Evolutionary conservation across 2,329 filamentous ascomycete genomes (phyloP), one percentile per base, ranked within the genome.

Genomic region (Lasiodiplodia gonubiensis): DNA sequence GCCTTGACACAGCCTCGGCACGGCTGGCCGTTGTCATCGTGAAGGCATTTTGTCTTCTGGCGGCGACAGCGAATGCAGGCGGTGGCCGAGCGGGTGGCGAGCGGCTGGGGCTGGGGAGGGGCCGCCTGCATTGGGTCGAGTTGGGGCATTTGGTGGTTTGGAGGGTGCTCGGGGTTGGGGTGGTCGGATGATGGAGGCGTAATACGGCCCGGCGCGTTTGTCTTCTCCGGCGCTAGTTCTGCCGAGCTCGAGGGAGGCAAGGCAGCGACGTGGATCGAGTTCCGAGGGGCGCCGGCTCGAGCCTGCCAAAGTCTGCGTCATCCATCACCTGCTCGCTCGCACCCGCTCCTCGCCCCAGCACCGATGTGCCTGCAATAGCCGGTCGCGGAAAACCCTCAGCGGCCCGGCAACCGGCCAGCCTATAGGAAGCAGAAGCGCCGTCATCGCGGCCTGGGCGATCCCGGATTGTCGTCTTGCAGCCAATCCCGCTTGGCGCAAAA

Each of bases 1-100:
- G 64, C 64, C 53, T 66, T 66, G 37, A 66, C 27, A 30, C 64
- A 66, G 52, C 64, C 51, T 16, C 64, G 64, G 64, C 64, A 66
- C 12, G 64, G 64, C 64, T 66, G 64, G 64, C 64, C 64, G 51
- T 57, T 54, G 64, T 57, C 64, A 33, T 66, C 64, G 52, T 66
- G 51, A 11, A 66, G 64, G 42, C 64, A 66, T 25, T 66, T 66
- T 10, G 64, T 66, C 64, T 66, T 66, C 52, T 54, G 51, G 39
- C 64, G 64, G 27, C 64, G 64, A 25, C 64, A 66, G 64, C 64
- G 64, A 10, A 57, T 30, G 64, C 64, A 66, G 51, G 64, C 64
- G 21, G 64, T 66, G 51, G 64, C 51, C 11, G 64, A 66, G 51
- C 64, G 64, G 14, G 64, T 66, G 64, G 48, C 64, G 18, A 63